Base-by-base conservation (phyloP, 148 eudicot species). In the Oxyria digyna region DNA sequence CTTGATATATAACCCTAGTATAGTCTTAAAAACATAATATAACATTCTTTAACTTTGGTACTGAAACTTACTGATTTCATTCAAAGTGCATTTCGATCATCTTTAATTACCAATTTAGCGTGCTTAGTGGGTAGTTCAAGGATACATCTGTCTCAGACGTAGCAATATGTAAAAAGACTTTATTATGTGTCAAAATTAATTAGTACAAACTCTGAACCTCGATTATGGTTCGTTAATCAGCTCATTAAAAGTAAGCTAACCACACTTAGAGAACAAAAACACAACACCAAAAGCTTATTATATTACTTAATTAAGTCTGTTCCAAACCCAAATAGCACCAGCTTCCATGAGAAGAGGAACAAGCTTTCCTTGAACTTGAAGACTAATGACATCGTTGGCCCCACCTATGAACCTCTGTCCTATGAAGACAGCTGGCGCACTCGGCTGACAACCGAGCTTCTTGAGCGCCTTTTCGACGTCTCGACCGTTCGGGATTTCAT, bases 391-490 rank as follows among this genome's bases (percentile, higher is more conserved):
- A 8, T 66, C 69, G 20, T 66, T 66, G 0, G 69, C 69, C 14
- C 69, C 69, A 0, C 69, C 69, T 18, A 41, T 13, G 46, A 66
- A 66, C 69, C 69, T 7, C n/a, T 66, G 42, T 9, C 69, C 69
- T 8, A 66, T 66, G 45, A 66, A 66, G 15, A 66, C 15, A 18
- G 69, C 69, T 66, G 69, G 89, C 15, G 80, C 73, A 10, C 76
- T 75, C 3, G 84, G 74, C 66, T 70, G 37, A 32, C 76, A 70
- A 20, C 88, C 88, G n/a, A 74, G 26, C 15, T 59, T 72, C 67
- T 55, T 24, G 46, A 85, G 72, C 46, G 78, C 84, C 37, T 73
- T 74, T 54, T 85, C 87, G 32, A 85, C 73, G 20, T 83, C 79
- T 67, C 54, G 69, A 5, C 87, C 87, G 24, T 81, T 76, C 14